Evolutionary conservation across 768 basidiomycete species (phyloP), one percentile per base, ranked within the genome.

Genomic region (Glaciozyma martinii): DNA sequence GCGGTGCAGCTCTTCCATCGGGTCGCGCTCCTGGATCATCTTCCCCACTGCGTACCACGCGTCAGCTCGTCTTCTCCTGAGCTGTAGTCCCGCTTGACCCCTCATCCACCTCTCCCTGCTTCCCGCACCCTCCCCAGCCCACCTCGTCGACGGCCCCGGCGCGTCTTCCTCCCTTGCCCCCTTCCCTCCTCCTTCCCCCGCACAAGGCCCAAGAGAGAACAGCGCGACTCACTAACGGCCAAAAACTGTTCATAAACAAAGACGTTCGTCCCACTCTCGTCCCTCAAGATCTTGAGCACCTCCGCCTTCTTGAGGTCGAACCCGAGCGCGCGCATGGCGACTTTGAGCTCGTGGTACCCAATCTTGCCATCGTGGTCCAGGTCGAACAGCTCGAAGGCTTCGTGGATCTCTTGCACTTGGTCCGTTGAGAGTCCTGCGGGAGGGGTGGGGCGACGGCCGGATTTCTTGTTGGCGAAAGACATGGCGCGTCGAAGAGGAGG

Each of bases 231-330:
- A 83, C 94, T 93, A 75, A 97, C 90, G 80, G 88, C 89, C 25
- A 87, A 85, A 74, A 99, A 99, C 72, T 90, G 89, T 54, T 90
- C 89, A 74, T 87, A 94, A 61, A 89, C 88, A 86, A 98, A 94
- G 18, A 56, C 44, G 23, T 62, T 13, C 25, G 47, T 29, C 10
- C 84, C 84, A 66, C 84, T 83, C 3, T 86, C 87, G 4, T 84
- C 94, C 33, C 91, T 80, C 60, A 99, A 80, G 33, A 97, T 82
- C 77, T 97, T 98, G 71, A 99, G 79, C 50, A 99, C 93, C 77
- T 99, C 95, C 0, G 90, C 90, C 79, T 98, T 99, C 81, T 98
- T 98, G 79, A 95, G 76, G 76, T 98, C 95, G 76, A 98, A 98
- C 2, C 95, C 95, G 64, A 99, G 79, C 2, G 95, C 95, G 53